Evolutionary conservation across 1,284 basidiomycete genomes (phyloP).

Genomic region (Malassezia nana): DNA sequence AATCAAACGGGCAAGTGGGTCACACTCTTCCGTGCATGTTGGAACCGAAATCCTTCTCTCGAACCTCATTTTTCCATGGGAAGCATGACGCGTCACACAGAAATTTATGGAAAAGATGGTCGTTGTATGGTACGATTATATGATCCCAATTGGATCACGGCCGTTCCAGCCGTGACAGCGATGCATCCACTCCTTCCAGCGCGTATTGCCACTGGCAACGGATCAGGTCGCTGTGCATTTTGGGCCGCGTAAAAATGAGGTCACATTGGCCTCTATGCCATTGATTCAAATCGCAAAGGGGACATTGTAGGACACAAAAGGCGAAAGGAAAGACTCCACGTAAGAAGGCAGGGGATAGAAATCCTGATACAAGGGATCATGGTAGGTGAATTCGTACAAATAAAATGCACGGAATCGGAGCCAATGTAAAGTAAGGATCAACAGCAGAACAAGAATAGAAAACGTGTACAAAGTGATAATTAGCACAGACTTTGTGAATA

Average conservation of each 20-base stretch:
- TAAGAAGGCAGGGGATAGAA: slow-evolving; percentile 1
- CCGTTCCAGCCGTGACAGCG: slow-evolving; percentile 40
- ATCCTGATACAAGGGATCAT: slow-evolving; percentile 7
- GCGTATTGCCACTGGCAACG: slow-evolving; percentile 35
- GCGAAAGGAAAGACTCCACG: neutral
- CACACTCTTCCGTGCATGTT: slow-evolving; percentile 41
- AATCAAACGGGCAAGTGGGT: slow-evolving; percentile 47
- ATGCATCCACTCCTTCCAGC: slow-evolving; percentile 34
- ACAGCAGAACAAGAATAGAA: neutral
- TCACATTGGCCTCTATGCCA: neutral
- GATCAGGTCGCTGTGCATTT: slow-evolving; percentile 31
- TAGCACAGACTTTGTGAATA: neutral
- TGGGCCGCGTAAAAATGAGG: slow-evolving; percentile 20
- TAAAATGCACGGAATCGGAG: slow-evolving; percentile 7
- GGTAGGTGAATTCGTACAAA: slow-evolving; percentile 9
- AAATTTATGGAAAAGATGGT: slow-evolving; percentile 35
- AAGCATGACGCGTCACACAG: slow-evolving; percentile 37
- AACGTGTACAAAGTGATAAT: neutral
- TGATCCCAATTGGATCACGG: slow-evolving; percentile 40
- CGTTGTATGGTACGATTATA: slow-evolving; percentile 31
- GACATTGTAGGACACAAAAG: neutral
- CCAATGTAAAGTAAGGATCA: neutral
- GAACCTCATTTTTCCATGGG: slow-evolving; percentile 42
- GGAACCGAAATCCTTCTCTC: slow-evolving; percentile 31
- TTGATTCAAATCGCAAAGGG: slow-evolving; percentile 1